These are phyloP conservation scores for Aspergillus tamarii DNA, from an alignment of 2,329 filamentous ascomycete species.

Conservation along the genomic window DNA sequence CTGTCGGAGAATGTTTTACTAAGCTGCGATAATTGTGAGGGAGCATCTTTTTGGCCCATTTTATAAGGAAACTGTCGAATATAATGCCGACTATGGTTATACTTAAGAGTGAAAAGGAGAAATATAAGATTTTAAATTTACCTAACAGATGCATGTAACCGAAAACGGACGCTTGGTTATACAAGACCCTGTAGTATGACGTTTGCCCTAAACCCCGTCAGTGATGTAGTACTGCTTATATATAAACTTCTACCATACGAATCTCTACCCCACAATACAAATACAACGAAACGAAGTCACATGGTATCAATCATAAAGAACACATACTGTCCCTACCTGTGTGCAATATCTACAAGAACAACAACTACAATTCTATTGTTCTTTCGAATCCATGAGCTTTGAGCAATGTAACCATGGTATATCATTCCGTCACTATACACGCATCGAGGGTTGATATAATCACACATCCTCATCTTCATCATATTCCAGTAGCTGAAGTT, in stretches of 20 bases:
- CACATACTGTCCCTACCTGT: not conserved
- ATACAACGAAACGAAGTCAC: not conserved
- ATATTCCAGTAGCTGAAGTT: conserved; percentile 37
- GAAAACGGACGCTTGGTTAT: not conserved
- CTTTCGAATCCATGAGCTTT: not conserved
- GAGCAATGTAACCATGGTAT: not conserved
- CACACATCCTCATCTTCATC: conserved; percentile 25
- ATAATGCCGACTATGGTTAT: not conserved
- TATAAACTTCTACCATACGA: not conserved
- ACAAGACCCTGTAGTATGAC: not conserved
- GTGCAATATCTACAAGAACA: not conserved
- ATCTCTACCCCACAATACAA: not conserved
- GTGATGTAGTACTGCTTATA: not conserved
- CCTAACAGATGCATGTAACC: not conserved
- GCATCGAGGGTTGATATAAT: conserved; percentile 5
- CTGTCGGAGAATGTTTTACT: conserved; percentile 17
- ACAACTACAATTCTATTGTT: not conserved
- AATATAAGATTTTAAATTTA: not conserved
- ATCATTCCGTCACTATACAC: conserved; percentile 4
- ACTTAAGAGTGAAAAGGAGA: not conserved
- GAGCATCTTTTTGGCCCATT: not conserved
- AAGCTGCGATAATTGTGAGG: conserved; percentile 8
- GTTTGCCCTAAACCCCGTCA: not conserved
- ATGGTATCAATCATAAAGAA: not conserved
- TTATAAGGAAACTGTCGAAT: not conserved